Evolutionary conservation across 306 rosid species (phyloP), one percentile per base, ranked within the genome.

Genomic region (Trifolium fragiferum): DNA sequence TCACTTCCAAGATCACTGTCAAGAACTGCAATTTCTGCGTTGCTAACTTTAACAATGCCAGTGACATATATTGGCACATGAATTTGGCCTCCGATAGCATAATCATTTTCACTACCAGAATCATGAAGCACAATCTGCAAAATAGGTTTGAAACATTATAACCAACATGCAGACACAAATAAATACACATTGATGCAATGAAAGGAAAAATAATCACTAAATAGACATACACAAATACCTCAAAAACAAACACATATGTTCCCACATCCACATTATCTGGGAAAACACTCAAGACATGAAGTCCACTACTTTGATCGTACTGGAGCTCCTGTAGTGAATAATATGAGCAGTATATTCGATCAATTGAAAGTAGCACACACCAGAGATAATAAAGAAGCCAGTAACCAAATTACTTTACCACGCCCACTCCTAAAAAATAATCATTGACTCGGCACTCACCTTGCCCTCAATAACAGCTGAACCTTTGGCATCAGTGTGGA

Each of bases 1-100:
- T 89, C 70, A 55, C 89, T 94, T 76, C 90, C 97, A 70, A 87
- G 86, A 80, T 94, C 99, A 66, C 90, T 92, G 81, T 90, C 99
- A 55, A 94, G 89, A 72, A 92, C 86, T 44, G 87, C 89, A 76
- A 90, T 85, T 82, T 94, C 96, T 65, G 96, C 90, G 38, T 80
- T 87, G 73, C 86, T 87, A 78, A 92, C 81, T 66, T 84, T 68
- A 85, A 89, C 71, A 71, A 82, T 62, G 73, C 99, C 99, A 15
- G 97, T 87, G 72, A 94, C 74, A 75, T 75, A 86, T 80, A 94
- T 78, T 73, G 84, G 91, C 72, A 90, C 99, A 80, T 75, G 89
- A 68, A 88, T 85, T 76, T 81, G 88, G 51, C 96, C 95, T 72
- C 98, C 97, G 25, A 91, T 92, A 66, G 95, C 90, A 79, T 90